phyloP scores from a whole-genome alignment of 2,329 filamentous ascomycete species.

The Onygena corvina region DNA sequence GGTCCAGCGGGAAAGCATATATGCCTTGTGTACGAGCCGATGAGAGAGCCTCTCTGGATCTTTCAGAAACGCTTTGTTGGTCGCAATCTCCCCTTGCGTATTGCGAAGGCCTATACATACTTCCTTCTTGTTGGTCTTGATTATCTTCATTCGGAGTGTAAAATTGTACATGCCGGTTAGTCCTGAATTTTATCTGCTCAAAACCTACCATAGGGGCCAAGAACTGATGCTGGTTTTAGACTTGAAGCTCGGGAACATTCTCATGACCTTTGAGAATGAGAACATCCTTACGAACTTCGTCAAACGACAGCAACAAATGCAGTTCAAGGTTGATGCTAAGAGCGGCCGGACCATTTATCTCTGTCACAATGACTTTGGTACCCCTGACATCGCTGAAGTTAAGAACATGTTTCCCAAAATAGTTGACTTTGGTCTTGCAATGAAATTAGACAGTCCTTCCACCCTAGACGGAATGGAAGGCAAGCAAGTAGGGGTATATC shows the following conservation, averaged over 20 bases:
- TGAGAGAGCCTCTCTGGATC: constrained; percentile 26
- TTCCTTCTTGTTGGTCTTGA: constrained; percentile 28
- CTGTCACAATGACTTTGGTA: constrained; percentile 20
- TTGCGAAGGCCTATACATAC: constrained; percentile 22
- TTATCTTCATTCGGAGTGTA: constrained; percentile 30
- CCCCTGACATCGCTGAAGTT: constrained; percentile 16
- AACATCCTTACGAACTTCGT: constrained; percentile 9
- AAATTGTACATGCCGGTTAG: constrained; percentile 30
- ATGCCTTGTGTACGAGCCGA: constrained; percentile 25
- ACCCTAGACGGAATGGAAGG: constrained; percentile 22
- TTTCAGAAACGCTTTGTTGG: constrained; percentile 19
- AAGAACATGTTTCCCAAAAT: constrained; percentile 21
- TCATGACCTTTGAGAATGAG: constrained; percentile 11
- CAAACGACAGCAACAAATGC: constrained; percentile 3
- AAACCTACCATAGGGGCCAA: neutral
- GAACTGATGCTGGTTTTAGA: constrained; percentile 14
- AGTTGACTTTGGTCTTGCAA: constrained; percentile 17
- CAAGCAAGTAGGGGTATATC: constrained; percentile 26
- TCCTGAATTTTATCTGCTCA: neutral
- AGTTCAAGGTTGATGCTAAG: constrained; percentile 12
- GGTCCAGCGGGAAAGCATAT: constrained; percentile 21
- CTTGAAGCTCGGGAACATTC: constrained; percentile 14
- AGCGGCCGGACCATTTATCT: constrained; percentile 17
- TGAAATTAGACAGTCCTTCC: constrained; percentile 23
- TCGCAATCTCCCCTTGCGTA: constrained; percentile 16